These are phyloP conservation scores for Edaphochlamys debaryana DNA, from an alignment of 139 green algal genomes.

Conservation along the genomic window DNA sequence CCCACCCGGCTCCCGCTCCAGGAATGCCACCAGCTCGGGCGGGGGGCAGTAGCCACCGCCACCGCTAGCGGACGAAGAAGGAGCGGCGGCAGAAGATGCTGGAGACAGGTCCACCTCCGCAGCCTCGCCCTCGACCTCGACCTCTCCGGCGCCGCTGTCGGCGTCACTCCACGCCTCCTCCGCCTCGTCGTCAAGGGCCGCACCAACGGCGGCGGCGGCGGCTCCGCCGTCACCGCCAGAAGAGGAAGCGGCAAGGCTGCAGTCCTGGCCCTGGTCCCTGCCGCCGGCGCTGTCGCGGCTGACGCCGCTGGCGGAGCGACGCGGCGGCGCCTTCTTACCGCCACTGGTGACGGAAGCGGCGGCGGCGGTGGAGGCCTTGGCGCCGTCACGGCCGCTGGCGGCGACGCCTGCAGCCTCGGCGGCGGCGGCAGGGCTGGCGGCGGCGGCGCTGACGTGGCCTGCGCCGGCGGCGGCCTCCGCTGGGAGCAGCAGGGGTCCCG, in stretches of 20 bases:
- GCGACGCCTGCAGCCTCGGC: no score
- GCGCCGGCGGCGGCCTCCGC: not conserved
- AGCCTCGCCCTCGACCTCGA: not conserved
- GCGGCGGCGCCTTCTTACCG: no score
- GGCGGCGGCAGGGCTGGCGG: no score
- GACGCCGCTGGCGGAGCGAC: no score
- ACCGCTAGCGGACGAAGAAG: not conserved
- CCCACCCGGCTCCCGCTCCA: conserved; percentile 30
- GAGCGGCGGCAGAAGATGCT: no score
- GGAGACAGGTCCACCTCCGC: not conserved
- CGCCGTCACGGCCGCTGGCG: no score
- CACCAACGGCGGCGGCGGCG: no score
- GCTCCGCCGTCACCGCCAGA: no score
- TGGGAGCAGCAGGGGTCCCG: conserved; percentile 41
- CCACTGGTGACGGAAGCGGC: no score
- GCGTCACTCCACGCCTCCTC: not conserved
- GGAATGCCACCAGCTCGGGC: not conserved
- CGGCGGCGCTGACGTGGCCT: not conserved
- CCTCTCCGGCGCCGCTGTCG: no score
- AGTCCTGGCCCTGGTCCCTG: not conserved
- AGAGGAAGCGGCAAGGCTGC: no score
- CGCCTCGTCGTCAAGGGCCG: not conserved
- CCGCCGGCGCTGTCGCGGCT: not conserved
- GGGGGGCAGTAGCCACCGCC: not conserved
- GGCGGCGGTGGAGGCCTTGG: no score